Base-by-base conservation (phyloP, 345 rosid species). In the Eucalyptus virginea region DNA sequence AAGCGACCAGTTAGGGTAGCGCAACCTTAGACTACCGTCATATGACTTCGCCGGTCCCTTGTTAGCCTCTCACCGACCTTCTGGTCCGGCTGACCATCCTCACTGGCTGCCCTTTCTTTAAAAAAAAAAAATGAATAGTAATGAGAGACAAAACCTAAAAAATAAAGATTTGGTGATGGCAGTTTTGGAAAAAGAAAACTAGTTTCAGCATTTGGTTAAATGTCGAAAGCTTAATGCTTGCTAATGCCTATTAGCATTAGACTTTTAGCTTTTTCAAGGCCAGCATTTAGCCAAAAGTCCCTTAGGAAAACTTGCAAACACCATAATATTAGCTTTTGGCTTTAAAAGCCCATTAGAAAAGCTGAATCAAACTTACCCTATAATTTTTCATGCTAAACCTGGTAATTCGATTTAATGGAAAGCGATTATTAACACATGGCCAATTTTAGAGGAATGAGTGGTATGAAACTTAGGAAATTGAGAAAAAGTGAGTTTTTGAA, bases 361-460 rank as follows among this genome's bases (percentile, higher is more conserved):
- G 62, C 0, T 26, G 1, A 24, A 23, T 1, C 2, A 56, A 56
- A 4, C 2, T 0, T 5, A 8, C 0, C 24, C 5, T 8, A 21
- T n/a, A n/a, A n/a, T 15, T 65, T 65, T 65, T 15, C 62, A 24
- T 56, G 13, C 62, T 56, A 56, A 56, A 56, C 30, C 3, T 9
- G 1, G 3, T 4, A 56, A 56, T 24, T 4, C 6, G 1, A 24
- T 56, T 56, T 56, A 23, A 23, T 24, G 62, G 62, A 56, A 56
- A 56, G 3, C 6, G 3, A 10, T 56, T 56, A 56, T 24, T 56
- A 56, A 56, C 24, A 6, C 6, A 24, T 56, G 30, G 30, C 62
- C 30, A 56, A 56, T 30, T 56, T 56, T 56, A 56, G 30, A 56
- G 28, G 3, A 56, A 56, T 24, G 14, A 24, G 30, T 11, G 0